phyloP scores from a whole-genome alignment of 2,329 filamentous ascomycete genomes.

The Fusarium phyllophilum region DNA sequence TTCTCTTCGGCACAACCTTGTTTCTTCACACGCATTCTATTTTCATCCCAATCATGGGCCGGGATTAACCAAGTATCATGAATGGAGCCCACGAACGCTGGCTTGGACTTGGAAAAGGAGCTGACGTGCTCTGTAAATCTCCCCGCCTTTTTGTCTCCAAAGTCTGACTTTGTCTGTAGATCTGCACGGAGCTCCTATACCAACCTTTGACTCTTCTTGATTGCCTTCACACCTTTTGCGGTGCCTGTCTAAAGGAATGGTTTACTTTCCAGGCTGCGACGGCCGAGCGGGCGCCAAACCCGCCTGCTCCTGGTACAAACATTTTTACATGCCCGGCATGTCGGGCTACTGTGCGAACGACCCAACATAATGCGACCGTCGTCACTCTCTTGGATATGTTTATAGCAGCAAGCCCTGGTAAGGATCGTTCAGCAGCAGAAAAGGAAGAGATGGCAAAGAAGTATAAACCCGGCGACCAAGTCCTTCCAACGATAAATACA shows the following conservation, averaged over 20 bases:
- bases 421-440: slow-evolving; percentile 75
- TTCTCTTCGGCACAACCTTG: slow-evolving; percentile 12
- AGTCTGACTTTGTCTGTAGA: slow-evolving; percentile 63
- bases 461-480: slow-evolving; percentile 84
- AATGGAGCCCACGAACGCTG: slow-evolving; percentile 64
- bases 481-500: slow-evolving; percentile 72
- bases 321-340: slow-evolving; percentile 93
- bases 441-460: slow-evolving; percentile 78
- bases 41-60: slow-evolving; percentile 29
- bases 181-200: slow-evolving; percentile 94
- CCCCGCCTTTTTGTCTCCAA: slow-evolving; percentile 26
- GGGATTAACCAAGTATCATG: slow-evolving; percentile 43
- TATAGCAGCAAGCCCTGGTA: slow-evolving; percentile 80
- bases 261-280: slow-evolving; percentile 81
- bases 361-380: slow-evolving; percentile 89
- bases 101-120: slow-evolving; percentile 87
- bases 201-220: slow-evolving; percentile 91
- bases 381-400: slow-evolving; percentile 92
- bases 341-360: slow-evolving; percentile 85
- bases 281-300: slow-evolving; percentile 61
- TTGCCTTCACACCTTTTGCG: slow-evolving; percentile 96
- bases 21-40: slow-evolving; percentile 6
- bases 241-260: slow-evolving; percentile 95
- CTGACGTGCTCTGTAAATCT: slow-evolving; percentile 84
- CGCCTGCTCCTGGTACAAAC: slow-evolving; percentile 58